These are phyloP conservation scores for Sugiyamaella floridensis DNA, from an alignment of 805 yeast species.

Conservation along the genomic window DNA sequence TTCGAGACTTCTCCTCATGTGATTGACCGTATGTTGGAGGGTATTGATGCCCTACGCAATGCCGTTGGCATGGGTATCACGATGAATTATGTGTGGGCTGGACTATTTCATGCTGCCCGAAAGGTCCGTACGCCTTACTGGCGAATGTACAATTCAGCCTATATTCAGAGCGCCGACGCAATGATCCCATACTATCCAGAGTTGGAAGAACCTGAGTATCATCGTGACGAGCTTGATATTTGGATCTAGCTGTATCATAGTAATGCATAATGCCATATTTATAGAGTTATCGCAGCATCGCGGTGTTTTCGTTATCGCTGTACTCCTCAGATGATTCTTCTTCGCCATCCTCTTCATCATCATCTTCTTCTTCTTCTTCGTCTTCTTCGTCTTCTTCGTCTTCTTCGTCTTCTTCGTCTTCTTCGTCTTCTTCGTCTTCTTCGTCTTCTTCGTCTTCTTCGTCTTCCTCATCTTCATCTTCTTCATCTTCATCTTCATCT, in stretches of 20 bases:
- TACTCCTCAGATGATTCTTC: constrained; percentile 4
- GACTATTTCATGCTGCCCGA: constrained; percentile 88
- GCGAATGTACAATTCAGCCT: constrained; percentile 72
- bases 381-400: constrained; percentile 26
- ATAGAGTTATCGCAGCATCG: not conserved
- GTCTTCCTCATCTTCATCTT: constrained; percentile 25
- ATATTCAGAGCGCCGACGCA: constrained; percentile 65
- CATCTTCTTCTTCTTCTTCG: constrained; percentile 27
- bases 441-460: constrained; percentile 29
- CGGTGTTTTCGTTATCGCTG: constrained; percentile 4
- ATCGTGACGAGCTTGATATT: constrained; percentile 48
- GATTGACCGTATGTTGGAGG: constrained; percentile 70
- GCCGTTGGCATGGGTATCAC: constrained; percentile 72
- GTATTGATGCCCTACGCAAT: constrained; percentile 62
- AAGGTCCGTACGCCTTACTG: constrained; percentile 81
- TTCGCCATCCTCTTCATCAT: constrained; percentile 19
- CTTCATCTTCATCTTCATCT: constrained; percentile 27
- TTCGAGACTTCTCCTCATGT: constrained; percentile 96
- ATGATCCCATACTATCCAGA: constrained; percentile 78
- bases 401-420: constrained; percentile 30
- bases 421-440: constrained; percentile 30
- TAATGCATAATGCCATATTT: not conserved
- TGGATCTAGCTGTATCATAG: constrained; percentile 26
- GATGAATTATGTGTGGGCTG: constrained; percentile 75
- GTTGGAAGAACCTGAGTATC: constrained; percentile 24